Evolutionary conservation across 306 rosid genomes (phyloP).

Genomic region (Dryas octopetala): DNA sequence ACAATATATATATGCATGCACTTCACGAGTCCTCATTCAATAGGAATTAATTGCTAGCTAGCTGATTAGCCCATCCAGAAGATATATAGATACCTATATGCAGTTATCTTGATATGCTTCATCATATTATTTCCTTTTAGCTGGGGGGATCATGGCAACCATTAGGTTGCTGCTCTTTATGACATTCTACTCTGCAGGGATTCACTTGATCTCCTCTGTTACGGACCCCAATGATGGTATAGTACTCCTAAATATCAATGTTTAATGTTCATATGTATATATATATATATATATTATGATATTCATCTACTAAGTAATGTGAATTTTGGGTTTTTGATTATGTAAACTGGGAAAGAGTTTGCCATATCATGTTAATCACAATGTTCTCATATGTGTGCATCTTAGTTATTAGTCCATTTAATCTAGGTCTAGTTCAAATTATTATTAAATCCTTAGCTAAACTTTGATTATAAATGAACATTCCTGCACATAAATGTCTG

Average conservation of each 20-base stretch:
- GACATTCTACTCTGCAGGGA: conserved; percentile 41
- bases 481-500: not conserved
- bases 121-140: too few relatives aligned
- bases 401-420: too few relatives aligned
- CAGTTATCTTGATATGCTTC: too few relatives aligned
- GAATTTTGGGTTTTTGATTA: not conserved
- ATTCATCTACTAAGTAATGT: not conserved
- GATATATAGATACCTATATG: too few relatives aligned
- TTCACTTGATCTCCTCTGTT: conserved; percentile 37
- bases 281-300: not conserved
- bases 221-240: conserved; percentile 70
- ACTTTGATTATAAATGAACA: conserved; percentile 1
- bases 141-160: conserved; percentile 22
- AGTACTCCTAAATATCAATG: not conserved
- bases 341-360: not conserved
- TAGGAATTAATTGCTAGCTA: too few relatives aligned
- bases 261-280: not conserved
- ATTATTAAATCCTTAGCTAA: not conserved
- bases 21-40: not conserved
- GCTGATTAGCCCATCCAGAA: too few relatives aligned
- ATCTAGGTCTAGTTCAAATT: too few relatives aligned
- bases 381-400: too few relatives aligned
- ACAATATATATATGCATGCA: too few relatives aligned
- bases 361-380: not conserved
- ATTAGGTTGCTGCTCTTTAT: conserved; percentile 38